Evolutionary conservation across 148 eudicot genomes (phyloP).

Genomic region (Chenopodium quinoa): DNA sequence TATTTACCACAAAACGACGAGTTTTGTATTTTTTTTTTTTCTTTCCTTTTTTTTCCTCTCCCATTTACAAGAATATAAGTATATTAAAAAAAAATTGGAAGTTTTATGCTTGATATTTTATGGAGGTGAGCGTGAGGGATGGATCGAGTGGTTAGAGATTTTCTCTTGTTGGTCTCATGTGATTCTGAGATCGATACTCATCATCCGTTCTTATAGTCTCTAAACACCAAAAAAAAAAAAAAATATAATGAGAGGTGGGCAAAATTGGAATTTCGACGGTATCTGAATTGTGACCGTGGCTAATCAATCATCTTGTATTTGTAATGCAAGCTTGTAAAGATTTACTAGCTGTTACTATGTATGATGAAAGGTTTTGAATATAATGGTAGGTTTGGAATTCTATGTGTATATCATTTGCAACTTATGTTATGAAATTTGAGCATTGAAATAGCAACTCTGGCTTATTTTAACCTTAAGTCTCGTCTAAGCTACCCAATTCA

Average conservation of each 20-base stretch:
- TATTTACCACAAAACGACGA: constrained; percentile 6
- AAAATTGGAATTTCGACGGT: neutral
- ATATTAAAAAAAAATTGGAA: neutral
- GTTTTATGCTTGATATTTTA: neutral
- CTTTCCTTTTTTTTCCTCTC: neutral
- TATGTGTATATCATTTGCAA: neutral
- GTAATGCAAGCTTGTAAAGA: neutral
- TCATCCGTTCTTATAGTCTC: too few relatives aligned
- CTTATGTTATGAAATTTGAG: too few relatives aligned
- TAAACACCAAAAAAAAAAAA: too few relatives aligned
- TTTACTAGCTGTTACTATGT: neutral
- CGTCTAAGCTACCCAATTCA: too few relatives aligned
- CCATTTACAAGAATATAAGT: neutral
- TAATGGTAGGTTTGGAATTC: neutral
- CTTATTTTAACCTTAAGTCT: too few relatives aligned
- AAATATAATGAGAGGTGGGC: neutral
- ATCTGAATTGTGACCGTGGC: neutral
- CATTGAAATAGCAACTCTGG: too few relatives aligned
- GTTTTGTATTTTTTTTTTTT: neutral
- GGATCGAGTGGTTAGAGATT: too few relatives aligned
- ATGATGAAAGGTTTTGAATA: neutral
- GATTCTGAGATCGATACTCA: too few relatives aligned
- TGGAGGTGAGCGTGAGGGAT: too few relatives aligned
- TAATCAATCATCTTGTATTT: neutral
- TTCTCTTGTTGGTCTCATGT: too few relatives aligned